Conservation (phyloP, 768 basidiomycete species). For the Pleurotus salmoneostramineus region DNA sequence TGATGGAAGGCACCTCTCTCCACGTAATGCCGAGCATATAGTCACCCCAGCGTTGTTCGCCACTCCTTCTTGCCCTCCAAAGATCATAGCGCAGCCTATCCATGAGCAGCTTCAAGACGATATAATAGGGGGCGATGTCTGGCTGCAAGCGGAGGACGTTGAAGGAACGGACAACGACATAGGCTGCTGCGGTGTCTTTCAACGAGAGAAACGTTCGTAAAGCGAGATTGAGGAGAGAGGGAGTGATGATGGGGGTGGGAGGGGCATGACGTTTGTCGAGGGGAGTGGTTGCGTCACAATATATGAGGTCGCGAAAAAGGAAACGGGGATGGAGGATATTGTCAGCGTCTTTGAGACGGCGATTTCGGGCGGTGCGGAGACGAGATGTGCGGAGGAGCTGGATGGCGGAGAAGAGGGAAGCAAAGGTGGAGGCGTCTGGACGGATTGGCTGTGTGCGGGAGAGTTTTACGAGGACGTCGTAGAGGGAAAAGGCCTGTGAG, state of each 20-base stretch:
- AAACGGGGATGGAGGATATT: slow-evolving; percentile 30
- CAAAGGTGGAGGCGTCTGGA: slow-evolving; percentile 43
- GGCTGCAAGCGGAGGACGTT: slow-evolving; percentile 21
- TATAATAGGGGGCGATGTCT: slow-evolving; percentile 33
- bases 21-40: slow-evolving; percentile 1
- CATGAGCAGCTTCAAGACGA: slow-evolving; percentile 33
- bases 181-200: slow-evolving; percentile 46
- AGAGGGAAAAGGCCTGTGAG: slow-evolving; percentile 37
- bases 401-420: slow-evolving; percentile 33
- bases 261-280: slow-evolving; percentile 5
- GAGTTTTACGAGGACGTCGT: slow-evolving; percentile 31
- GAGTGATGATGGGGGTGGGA: slow-evolving; percentile 18
- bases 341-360: slow-evolving; percentile 15
- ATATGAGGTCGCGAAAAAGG: slow-evolving; percentile 38
- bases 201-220: slow-evolving; percentile 40
- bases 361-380: slow-evolving; percentile 10
- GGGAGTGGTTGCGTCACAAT: slow-evolving; percentile 7
- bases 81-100: slow-evolving; percentile 17
- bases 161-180: slow-evolving; percentile 31
- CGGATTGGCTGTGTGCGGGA: slow-evolving; percentile 22
- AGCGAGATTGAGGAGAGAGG: slow-evolving; percentile 34
- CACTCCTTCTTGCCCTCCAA: background rate
- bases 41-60: slow-evolving; percentile 1
- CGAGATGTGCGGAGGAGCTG: slow-evolving; percentile 14
- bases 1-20: background rate